Evolutionary conservation across 768 basidiomycete genomes (phyloP).

Genomic region (Suillus tomentosus): DNA sequence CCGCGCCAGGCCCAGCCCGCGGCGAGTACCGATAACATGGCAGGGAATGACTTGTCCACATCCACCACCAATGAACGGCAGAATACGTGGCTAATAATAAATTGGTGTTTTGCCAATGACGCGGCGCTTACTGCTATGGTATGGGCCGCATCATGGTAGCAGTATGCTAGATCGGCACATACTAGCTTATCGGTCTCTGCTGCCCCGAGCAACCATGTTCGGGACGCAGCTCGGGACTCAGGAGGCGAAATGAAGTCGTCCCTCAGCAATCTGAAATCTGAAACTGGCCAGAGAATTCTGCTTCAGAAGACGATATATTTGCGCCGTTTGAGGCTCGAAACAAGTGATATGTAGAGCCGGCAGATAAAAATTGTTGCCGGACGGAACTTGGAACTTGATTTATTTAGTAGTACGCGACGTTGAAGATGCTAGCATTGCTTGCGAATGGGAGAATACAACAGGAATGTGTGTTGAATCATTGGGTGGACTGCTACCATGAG

Average conservation of each 20-base stretch:
- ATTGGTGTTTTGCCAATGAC: background rate
- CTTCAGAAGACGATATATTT: background rate
- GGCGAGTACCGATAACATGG: background rate
- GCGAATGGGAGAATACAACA: background rate
- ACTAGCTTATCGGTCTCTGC: background rate
- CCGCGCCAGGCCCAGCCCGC: background rate
- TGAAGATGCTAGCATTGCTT: background rate
- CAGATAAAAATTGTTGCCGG: background rate
- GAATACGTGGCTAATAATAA: background rate
- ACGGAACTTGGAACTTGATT: background rate
- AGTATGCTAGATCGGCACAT: background rate
- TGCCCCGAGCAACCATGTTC: background rate
- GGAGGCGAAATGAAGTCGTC: background rate
- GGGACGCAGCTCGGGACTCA: background rate
- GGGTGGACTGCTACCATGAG: background rate
- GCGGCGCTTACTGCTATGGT: background rate
- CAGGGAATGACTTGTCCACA: background rate
- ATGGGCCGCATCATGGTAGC: background rate
- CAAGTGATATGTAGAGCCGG: background rate
- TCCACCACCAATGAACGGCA: background rate
- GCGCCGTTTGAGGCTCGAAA: background rate
- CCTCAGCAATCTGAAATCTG: background rate
- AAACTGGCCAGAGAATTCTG: background rate
- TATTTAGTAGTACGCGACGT: background rate
- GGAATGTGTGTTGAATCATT: background rate